Conservation (phyloP, 768 basidiomycete species). For the Termitomyces sp. region DNA sequence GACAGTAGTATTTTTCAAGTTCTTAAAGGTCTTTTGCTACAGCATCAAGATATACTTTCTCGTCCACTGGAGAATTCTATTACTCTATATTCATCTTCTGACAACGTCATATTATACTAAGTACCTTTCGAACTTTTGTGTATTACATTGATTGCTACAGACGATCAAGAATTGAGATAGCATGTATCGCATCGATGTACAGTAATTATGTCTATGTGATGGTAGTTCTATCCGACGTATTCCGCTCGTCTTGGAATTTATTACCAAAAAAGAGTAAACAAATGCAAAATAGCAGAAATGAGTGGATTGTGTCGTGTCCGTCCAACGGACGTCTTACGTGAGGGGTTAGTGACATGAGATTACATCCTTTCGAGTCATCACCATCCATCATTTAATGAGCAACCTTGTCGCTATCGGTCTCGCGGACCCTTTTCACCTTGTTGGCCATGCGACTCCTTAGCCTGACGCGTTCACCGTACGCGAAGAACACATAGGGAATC, state of each 20-base stretch:
- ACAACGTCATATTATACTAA: neutral
- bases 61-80: neutral
- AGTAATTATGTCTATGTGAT: neutral
- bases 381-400: neutral
- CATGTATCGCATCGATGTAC: neutral
- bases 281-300: neutral
- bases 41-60: neutral
- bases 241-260: neutral
- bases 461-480: conserved; percentile 37
- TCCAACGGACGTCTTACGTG: neutral
- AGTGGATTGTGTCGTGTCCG: neutral
- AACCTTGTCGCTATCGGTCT: neutral
- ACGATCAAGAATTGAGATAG: neutral
- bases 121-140: neutral
- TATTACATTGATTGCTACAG: neutral
- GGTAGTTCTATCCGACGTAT: neutral
- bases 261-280: neutral
- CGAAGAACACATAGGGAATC: conserved; percentile 35
- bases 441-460: conserved; percentile 6
- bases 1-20: neutral
- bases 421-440: conserved; percentile 3
- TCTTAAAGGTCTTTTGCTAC: neutral
- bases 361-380: neutral
- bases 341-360: neutral
- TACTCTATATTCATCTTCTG: neutral